Evolutionary conservation across 1,139 yeast species (phyloP), one percentile per base, ranked within the genome.

Genomic region (Spathaspora sp.): DNA sequence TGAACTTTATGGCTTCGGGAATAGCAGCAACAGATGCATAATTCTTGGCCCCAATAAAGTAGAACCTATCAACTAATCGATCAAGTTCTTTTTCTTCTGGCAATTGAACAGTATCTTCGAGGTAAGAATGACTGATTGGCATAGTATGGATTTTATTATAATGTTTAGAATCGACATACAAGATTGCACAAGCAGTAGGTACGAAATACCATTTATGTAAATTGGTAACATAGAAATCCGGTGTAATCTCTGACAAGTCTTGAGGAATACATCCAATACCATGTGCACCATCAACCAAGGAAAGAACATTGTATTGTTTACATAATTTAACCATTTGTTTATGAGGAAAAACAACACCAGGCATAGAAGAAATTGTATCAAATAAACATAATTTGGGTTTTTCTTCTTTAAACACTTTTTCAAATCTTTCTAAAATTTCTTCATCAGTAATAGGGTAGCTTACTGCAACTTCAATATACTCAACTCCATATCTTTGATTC

Each of bases 281-380:
- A 59, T 86, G 93, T 2, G 93, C 90, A 10, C 86, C 93, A 58
- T 86, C 95, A 26, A 86, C 73, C 39, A 83, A 63, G 2, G 89
- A 80, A 40, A 82, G 54, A 7, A 80, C 78, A 9, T 64, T 63
- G 48, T 79, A 64, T 43, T 77, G 59, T 13, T 65, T 63, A 55
- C 89, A 81, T 42, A 80, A 60, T 13, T 61, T 52, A 2, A 74
- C 68, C 46, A 85, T 55, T 47, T 68, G 59, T 49, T 74, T 74
- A 61, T 74, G 84, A 0, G 95, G 93, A 37, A 84, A 59, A 23
- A 67, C 58, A 8, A 76, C 76, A 2, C 85, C 86, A 0, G 93
- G 93, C 77, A 77, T 74, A 2, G 90, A 84, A 15, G 80, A 65
- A 26, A 85, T 75, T 10, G 81, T 69, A 55, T 86, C 93, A 57